A percentile compares a stretch with the other conserved stretches of the same genome.
Conservation (phyloP, 192 early-diverging fungal species). For the Funneliformis geosporum region DNA sequence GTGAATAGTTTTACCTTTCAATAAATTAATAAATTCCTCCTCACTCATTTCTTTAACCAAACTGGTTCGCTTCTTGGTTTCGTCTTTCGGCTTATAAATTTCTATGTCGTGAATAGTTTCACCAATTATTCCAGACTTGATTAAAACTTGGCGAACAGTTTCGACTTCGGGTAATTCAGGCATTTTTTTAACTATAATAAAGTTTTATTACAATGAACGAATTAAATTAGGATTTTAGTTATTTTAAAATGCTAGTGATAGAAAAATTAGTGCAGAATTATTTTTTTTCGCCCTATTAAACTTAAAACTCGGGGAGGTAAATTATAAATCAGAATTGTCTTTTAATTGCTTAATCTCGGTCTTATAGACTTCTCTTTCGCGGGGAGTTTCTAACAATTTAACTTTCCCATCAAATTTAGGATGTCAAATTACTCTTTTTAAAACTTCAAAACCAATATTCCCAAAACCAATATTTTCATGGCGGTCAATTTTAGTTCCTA, state of each 20-base stretch:
- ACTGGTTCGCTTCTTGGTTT: neutral
- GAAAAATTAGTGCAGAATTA: too few species aligned
- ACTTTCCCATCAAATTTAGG: constrained; percentile 9
- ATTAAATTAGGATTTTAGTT: too few species aligned
- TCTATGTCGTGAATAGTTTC: constrained; percentile 5
- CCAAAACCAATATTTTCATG: constrained; percentile 17
- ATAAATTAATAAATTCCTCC: constrained; percentile 3
- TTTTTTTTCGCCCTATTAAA: too few species aligned
- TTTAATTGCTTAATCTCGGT: too few species aligned
- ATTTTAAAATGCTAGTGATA: too few species aligned
- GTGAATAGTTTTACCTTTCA: neutral
- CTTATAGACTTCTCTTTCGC: constrained; percentile 2
- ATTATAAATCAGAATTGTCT: too few species aligned
- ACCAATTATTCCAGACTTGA: neutral
- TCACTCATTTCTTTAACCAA: too few species aligned
- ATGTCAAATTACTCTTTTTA: constrained; percentile 12
- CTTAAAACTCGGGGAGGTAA: too few species aligned
- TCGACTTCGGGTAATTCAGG: constrained; percentile 11
- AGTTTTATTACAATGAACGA: too few species aligned
- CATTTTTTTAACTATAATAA: too few species aligned
- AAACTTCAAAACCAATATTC: neutral
- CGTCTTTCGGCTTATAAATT: neutral
- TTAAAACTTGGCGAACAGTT: neutral
- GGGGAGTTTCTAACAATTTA: constrained; percentile 19
- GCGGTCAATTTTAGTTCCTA: constrained; percentile 6